A percentile compares a stretch with the other conserved stretches of the same genome.
Evolutionary conservation across 2,329 filamentous ascomycete genomes (phyloP).

Genomic region (Fusarium redolens): DNA sequence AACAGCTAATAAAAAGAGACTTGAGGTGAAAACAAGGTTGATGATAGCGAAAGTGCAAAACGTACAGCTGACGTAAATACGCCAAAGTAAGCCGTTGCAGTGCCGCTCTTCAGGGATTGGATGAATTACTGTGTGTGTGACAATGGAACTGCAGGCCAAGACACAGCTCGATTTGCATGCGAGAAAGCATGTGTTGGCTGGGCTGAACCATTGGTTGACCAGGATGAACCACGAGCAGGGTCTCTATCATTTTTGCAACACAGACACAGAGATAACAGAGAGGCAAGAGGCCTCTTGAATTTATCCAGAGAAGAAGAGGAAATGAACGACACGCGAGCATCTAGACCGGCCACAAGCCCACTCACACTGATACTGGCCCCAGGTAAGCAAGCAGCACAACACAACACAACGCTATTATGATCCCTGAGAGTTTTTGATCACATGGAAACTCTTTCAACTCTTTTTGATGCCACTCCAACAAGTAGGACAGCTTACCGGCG

Average conservation of each 20-base stretch:
- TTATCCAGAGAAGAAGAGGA: slow-evolving; percentile 13
- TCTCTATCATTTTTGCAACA: slow-evolving; percentile 1
- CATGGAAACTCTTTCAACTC: slow-evolving; percentile 32
- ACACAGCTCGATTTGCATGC: slow-evolving; percentile 36
- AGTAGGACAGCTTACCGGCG: slow-evolving; percentile 34
- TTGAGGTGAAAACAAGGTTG: slow-evolving; percentile 34
- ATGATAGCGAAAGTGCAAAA: slow-evolving; percentile 24
- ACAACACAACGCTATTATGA: slow-evolving; percentile 15
- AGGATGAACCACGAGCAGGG: slow-evolving; percentile 12
- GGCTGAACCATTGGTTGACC: slow-evolving; percentile 34
- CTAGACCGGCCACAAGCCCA: slow-evolving; percentile 17
- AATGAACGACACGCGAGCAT: slow-evolving; percentile 30
- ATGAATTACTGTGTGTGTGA: slow-evolving; percentile 9
- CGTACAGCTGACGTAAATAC: slow-evolving; percentile 27
- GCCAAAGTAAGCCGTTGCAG: slow-evolving; percentile 23
- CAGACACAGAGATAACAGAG: slow-evolving; percentile 4
- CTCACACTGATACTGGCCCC: slow-evolving; percentile 23
- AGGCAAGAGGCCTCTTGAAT: slow-evolving; percentile 30
- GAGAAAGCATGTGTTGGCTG: slow-evolving; percentile 37
- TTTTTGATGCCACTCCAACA: slow-evolving; percentile 14
- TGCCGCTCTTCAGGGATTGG: slow-evolving; percentile 28
- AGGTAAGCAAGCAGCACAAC: slow-evolving; percentile 7
- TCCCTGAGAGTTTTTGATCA: slow-evolving; percentile 33
- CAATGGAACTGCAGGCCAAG: slow-evolving; percentile 41
- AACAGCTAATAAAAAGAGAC: neutral